Evolutionary conservation across 148 eudicot genomes (phyloP).

Genomic region (Chenopodium berlandieri): DNA sequence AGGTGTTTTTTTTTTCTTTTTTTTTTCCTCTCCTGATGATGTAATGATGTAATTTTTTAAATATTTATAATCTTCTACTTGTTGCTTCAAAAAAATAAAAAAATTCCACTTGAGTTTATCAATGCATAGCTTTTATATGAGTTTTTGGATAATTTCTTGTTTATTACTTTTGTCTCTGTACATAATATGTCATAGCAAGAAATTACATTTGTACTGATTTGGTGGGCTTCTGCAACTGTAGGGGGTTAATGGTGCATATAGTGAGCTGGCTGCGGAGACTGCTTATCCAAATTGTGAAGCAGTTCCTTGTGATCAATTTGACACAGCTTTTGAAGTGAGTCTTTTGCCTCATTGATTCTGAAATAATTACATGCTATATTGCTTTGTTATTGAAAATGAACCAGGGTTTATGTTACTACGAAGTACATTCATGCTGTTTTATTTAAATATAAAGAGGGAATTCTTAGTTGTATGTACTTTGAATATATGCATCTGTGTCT

Average conservation of each 20-base stretch:
- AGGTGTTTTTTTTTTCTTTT: too few relatives aligned
- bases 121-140: not conserved
- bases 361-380: not conserved
- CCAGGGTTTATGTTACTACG: not conserved
- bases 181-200: not conserved
- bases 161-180: not conserved
- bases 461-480: not conserved
- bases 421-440: not conserved
- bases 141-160: not conserved
- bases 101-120: not conserved
- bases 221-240: slow-evolving; percentile 20
- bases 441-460: too few relatives aligned
- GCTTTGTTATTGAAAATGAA: not conserved
- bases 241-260: slow-evolving; percentile 82
- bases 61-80: not conserved
- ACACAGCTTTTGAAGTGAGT: slow-evolving; percentile 71
- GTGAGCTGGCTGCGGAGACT: slow-evolving; percentile 71
- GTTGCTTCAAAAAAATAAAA: too few relatives aligned
- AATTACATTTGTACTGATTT: slow-evolving; percentile 4
- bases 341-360: slow-evolving; percentile 11
- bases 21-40: not conserved
- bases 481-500: not conserved
- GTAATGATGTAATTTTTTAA: not conserved
- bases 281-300: slow-evolving; percentile 76
- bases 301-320: slow-evolving; percentile 81